phyloP scores from a whole-genome alignment of 805 yeast genomes.

The Scheffersomyces ergatensis region DNA sequence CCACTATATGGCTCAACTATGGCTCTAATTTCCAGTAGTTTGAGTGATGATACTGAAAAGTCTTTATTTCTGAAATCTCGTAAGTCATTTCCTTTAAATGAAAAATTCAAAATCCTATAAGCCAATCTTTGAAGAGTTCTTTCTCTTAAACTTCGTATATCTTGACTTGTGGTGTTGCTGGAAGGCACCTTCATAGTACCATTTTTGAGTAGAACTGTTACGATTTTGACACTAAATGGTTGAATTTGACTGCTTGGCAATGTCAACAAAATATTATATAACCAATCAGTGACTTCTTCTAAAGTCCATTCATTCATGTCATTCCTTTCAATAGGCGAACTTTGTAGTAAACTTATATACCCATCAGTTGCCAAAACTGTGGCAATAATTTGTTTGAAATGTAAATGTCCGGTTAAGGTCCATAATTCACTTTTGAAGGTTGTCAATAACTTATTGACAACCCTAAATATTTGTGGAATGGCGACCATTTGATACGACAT shows the following conservation, averaged over 20 bases:
- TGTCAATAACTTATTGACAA: constrained; percentile 43
- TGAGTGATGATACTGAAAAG: constrained; percentile 35
- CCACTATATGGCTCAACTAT: constrained; percentile 45
- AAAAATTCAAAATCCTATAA: not conserved
- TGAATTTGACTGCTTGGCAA: constrained; percentile 49
- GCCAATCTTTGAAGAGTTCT: constrained; percentile 4
- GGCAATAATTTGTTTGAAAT: constrained; percentile 57
- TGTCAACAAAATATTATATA: constrained; percentile 35
- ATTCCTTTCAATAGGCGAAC: constrained; percentile 3
- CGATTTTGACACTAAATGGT: constrained; percentile 51
- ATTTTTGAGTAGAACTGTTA: constrained; percentile 16
- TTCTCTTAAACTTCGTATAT: constrained; percentile 1
- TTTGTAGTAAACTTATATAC: constrained; percentile 34
- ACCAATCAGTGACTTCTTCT: constrained; percentile 56
- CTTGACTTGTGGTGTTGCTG: not conserved
- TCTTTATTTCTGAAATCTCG: constrained; percentile 16
- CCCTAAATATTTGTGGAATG: constrained; percentile 54
- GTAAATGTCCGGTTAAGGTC: constrained; percentile 52
- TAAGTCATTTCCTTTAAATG: not conserved
- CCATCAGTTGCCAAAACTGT: constrained; percentile 55
- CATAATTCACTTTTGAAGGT: constrained; percentile 50
- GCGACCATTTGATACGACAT: constrained; percentile 50
- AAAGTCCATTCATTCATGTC: constrained; percentile 11
- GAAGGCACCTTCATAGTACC: not conserved
- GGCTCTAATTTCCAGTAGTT: constrained; percentile 47